Conservation (phyloP, 345 rosid species). For the Populus alba region DNA sequence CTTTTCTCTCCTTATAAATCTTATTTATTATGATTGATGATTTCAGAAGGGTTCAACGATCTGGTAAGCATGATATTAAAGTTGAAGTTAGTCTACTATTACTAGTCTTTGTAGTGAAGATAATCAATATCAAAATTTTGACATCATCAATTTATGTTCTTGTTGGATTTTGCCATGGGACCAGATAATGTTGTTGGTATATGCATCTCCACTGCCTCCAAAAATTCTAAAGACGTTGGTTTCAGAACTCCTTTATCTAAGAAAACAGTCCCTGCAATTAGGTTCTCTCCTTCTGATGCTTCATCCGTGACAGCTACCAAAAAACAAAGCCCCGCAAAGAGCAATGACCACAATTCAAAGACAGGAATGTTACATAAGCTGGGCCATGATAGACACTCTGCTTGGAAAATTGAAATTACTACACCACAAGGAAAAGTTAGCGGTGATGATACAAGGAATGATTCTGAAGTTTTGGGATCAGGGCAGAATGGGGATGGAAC, state of each 20-base stretch:
- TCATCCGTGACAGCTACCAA: constrained; percentile 35
- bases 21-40: not conserved
- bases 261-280: constrained; percentile 51
- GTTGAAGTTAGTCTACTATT: not conserved
- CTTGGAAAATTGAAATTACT: constrained; percentile 37
- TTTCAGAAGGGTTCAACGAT: not conserved
- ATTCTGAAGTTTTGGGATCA: constrained; percentile 21
- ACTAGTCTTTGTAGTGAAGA: not conserved
- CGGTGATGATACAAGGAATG: constrained; percentile 26
- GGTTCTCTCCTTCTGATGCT: constrained; percentile 53
- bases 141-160: constrained; percentile 7
- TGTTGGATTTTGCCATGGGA: constrained; percentile 22
- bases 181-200: constrained; percentile 54
- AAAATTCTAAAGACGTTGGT: constrained; percentile 43
- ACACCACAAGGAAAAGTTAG: constrained; percentile 20
- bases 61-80: not conserved
- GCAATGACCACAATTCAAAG: constrained; percentile 32
- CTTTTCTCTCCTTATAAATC: not conserved
- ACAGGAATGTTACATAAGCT: constrained; percentile 14
- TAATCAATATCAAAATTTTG: not conserved
- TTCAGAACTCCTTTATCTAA: constrained; percentile 41
- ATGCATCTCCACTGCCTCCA: constrained; percentile 44
- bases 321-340: constrained; percentile 39
- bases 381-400: constrained; percentile 31
- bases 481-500: constrained; percentile 24